These are phyloP conservation scores for Wakefieldia striispora DNA, from an alignment of 768 basidiomycete genomes.

Conservation along the genomic window DNA sequence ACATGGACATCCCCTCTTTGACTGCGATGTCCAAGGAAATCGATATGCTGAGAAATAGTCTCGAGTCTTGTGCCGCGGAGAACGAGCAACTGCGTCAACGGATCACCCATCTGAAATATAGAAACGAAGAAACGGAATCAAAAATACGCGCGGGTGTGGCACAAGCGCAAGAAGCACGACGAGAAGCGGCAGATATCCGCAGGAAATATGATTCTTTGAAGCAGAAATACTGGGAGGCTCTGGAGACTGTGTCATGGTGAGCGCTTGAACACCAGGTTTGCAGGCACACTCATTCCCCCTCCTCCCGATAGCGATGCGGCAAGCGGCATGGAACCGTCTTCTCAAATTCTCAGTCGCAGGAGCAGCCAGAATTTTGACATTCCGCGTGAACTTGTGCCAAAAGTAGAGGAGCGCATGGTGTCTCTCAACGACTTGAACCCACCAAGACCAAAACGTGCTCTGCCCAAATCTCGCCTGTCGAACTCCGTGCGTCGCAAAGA, in stretches of 20 bases:
- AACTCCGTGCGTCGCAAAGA: constrained; percentile 1
- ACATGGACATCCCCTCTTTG: constrained; percentile 42
- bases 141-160: constrained; percentile 29
- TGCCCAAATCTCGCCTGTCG: constrained; percentile 24
- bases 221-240: constrained; percentile 20
- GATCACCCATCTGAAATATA: constrained; percentile 41
- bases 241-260: constrained; percentile 16
- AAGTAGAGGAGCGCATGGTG: constrained; percentile 19
- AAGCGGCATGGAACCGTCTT: neutral
- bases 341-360: constrained; percentile 7
- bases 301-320: constrained; percentile 6
- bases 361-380: constrained; percentile 11
- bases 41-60: constrained; percentile 36
- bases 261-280: neutral
- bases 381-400: constrained; percentile 15
- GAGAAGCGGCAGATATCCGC: constrained; percentile 39
- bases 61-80: constrained; percentile 38
- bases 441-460: constrained; percentile 26
- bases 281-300: neutral
- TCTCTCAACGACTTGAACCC: constrained; percentile 11
- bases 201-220: constrained; percentile 33
- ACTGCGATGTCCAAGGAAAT: constrained; percentile 31
- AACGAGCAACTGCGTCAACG: constrained; percentile 43
- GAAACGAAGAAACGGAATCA: constrained; percentile 31
- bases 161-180: constrained; percentile 35